Evolutionary conservation across 495 filamentous ascomycete genomes (phyloP), one percentile per base, ranked within the genome.

Genomic region (Glonium stellatum): DNA sequence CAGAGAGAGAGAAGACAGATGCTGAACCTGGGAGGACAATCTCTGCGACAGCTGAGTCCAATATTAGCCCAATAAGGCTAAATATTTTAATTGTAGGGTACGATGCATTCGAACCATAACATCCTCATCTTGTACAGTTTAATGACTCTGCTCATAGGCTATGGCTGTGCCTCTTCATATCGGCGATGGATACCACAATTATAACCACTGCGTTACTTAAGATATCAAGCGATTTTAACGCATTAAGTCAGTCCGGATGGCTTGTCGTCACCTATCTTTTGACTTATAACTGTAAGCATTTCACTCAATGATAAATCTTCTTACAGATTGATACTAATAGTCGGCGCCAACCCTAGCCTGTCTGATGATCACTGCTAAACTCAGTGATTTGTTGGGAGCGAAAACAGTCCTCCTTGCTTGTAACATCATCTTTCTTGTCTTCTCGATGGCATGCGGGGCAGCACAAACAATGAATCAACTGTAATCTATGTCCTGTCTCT

Each of bases 101-200:
- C 18, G 37, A 25, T 35, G n/a, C 4, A 25, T 31, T 1, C 22
- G 6, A 9, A 1, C 18, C 13, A 22, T n/a, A 12, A 9, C 4
- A 18, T 19, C 35, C 2, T 18, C 13, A 18, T 48, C 18, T 12
- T n/a, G 13, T 3, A 48, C 19, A 34, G 5, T 18, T 6, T 44
- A 34, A 18, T 60, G 36, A 57, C 62, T 15, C 27, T 31, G 6
- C 37, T 55, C 9, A 37, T 35, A 66, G 63, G 37, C 25, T 67
- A 48, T 67, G 64, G 64, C 60, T 67, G n/a, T 67, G 39, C 5
- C 34, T 67, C 12, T 67, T 67, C 31, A 54, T 67, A 15, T 62
- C 64, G 9, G 64, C 64, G 4, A 36, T 67, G 42, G 64, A 67
- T 41, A 60, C 56, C 5, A 63, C 64, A 6, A 67, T 67, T 35